These are phyloP conservation scores for Rutstroemia sp. DNA, from an alignment of 2,329 filamentous ascomycete species.

Conservation along the genomic window DNA sequence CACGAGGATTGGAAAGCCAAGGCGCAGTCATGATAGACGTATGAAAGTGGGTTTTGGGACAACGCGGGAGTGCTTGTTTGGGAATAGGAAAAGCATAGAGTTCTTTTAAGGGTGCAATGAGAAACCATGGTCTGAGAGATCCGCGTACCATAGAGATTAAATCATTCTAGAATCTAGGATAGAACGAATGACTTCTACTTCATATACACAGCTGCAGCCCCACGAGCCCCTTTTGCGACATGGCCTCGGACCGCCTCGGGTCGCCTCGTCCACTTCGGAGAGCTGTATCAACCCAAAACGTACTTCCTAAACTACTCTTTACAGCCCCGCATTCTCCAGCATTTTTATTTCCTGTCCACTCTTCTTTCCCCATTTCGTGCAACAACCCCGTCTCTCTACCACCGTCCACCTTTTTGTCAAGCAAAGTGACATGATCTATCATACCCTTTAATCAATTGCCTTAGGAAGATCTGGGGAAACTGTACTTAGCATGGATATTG, in stretches of 20 bases:
- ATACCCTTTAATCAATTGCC: neutral
- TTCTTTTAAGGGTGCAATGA: too few relatives aligned
- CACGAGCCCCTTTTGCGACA: too few relatives aligned
- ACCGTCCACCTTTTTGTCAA: neutral
- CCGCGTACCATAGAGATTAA: too few relatives aligned
- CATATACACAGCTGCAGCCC: too few relatives aligned
- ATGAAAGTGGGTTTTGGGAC: neutral
- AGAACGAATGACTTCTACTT: too few relatives aligned
- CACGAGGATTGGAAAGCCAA: constrained; percentile 52
- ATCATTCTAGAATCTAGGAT: too few relatives aligned
- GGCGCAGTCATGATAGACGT: constrained; percentile 1
- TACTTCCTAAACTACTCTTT: too few relatives aligned
- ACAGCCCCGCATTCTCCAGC: neutral
- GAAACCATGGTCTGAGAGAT: too few relatives aligned
- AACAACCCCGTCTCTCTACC: neutral
- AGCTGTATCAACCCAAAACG: too few relatives aligned
- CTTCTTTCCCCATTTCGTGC: neutral
- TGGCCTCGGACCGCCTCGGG: too few relatives aligned
- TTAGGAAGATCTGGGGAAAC: too few relatives aligned
- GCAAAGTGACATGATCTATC: neutral
- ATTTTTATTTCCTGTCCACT: neutral
- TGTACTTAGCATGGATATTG: neutral
- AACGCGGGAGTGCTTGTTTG: neutral
- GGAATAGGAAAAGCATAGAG: neutral
- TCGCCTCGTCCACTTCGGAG: too few relatives aligned